Percentiles rank a stretch among this genome's conserved stretches.
phyloP scores from a whole-genome alignment of 1,284 basidiomycete species.

The Mycosarcoma maydis region DNA sequence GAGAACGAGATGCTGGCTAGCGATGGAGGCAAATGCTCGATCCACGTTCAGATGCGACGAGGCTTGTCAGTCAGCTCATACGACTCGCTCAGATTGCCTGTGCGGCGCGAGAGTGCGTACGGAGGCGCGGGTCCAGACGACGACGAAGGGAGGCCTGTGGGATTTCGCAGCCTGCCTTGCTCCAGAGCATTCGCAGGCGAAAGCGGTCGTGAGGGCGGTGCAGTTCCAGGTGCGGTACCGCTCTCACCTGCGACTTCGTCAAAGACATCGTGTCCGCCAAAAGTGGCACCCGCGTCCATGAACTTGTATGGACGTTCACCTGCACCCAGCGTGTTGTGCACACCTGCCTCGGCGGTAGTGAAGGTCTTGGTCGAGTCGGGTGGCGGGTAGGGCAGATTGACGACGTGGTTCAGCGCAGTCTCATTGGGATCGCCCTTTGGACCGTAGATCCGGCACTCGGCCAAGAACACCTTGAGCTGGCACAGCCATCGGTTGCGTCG shows the following conservation, averaged over 20 bases:
- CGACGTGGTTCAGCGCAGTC: conserved; percentile 22
- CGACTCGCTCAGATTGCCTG: conserved; percentile 21
- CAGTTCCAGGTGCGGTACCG: conserved; percentile 31
- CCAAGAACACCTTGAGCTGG: conserved; percentile 79
- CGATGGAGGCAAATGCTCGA: no score
- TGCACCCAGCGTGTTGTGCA: conserved; percentile 31
- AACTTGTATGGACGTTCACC: conserved; percentile 40
- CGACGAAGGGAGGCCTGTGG: conserved; percentile 23
- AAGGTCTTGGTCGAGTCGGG: conserved; percentile 20
- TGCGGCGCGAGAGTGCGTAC: conserved; percentile 19
- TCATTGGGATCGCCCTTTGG: conserved; percentile 71
- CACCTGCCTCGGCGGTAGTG: conserved; percentile 28
- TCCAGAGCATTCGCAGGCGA: conserved; percentile 46
- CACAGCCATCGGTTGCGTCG: conserved; percentile 92
- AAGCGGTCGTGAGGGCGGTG: conserved; percentile 36
- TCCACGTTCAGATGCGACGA: conserved; percentile 27
- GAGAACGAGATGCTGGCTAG: no score
- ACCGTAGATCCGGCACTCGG: conserved; percentile 79
- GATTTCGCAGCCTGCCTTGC: conserved; percentile 33
- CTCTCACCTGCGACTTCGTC: conserved; percentile 21
- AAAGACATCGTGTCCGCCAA: conserved; percentile 39
- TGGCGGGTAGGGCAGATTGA: conserved; percentile 37
- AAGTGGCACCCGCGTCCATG: conserved; percentile 39
- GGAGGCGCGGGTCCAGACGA: conserved; percentile 31
- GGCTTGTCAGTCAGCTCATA: conserved; percentile 40